Conservation (phyloP, 2,329 filamentous ascomycete genomes). For the Reticulascus tulasneorum region DNA sequence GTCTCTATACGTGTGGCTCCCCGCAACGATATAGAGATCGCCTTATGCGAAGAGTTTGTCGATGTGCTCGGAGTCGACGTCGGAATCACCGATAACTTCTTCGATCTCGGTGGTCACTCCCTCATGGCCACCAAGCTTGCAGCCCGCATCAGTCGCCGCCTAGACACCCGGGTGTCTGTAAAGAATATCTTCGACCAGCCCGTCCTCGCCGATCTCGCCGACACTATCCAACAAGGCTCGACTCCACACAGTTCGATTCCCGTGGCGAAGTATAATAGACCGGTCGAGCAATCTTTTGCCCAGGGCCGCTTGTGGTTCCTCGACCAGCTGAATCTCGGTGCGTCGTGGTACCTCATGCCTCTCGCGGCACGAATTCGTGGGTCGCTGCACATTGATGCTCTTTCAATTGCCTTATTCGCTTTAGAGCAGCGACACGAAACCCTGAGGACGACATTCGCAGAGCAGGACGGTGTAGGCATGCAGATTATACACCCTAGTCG, state of each 20-base stretch:
- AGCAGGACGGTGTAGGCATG: background rate
- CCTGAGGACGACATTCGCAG: background rate
- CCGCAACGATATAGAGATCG: slow-evolving; percentile 16
- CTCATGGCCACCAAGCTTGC: slow-evolving; percentile 9
- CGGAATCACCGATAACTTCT: slow-evolving; percentile 12
- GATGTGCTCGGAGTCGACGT: slow-evolving; percentile 4
- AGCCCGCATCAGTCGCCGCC: background rate
- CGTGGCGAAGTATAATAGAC: background rate
- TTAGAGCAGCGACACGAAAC: slow-evolving; percentile 2
- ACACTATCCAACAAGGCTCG: background rate
- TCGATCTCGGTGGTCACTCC: slow-evolving; percentile 13
- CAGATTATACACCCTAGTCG: slow-evolving; percentile 3
- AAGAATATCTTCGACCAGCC: slow-evolving; percentile 11
- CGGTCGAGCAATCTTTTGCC: slow-evolving; percentile 1
- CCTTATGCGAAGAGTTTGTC: slow-evolving; percentile 3
- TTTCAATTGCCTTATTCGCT: background rate
- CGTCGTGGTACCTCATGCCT: background rate
- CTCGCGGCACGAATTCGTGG: background rate
- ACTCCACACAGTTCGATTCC: background rate
- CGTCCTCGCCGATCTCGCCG: background rate
- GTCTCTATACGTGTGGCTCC: background rate
- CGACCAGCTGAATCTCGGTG: background rate
- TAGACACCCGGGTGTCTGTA: slow-evolving; percentile 5
- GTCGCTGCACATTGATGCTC: background rate
- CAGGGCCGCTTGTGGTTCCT: slow-evolving; percentile 2